A percentile compares a stretch with the other conserved stretches of the same genome.
Evolutionary conservation across 1,284 basidiomycete genomes (phyloP).

Genomic region (Heterobasidion annosum): DNA sequence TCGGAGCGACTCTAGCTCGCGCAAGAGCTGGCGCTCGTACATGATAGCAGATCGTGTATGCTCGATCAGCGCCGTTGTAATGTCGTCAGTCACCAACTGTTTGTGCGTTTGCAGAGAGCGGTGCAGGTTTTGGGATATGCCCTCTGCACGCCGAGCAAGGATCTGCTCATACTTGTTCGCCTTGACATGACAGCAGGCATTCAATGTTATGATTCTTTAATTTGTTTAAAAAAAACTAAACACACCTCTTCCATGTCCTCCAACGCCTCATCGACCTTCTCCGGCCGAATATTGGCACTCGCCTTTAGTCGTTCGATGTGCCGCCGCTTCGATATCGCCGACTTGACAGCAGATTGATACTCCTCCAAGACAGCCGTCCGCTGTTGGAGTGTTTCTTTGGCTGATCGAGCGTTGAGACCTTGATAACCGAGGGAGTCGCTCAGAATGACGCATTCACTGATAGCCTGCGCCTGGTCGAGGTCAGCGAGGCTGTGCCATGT

Average conservation of each 20-base stretch:
- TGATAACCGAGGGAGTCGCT: conserved; percentile 92
- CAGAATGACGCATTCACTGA: conserved; percentile 87
- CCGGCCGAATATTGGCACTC: conserved; percentile 77
- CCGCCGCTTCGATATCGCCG: conserved; percentile 83
- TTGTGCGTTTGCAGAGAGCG: conserved; percentile 78
- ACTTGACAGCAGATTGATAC: conserved; percentile 84
- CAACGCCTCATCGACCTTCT: conserved; percentile 86
- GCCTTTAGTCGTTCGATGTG: conserved; percentile 87
- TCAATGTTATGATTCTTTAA: background rate
- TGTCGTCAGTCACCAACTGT: conserved; percentile 79
- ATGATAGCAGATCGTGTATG: conserved; percentile 85
- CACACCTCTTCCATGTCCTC: conserved; percentile 89
- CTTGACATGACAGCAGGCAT: conserved; percentile 27
- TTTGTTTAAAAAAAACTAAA: background rate
- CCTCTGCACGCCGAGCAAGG: conserved; percentile 72
- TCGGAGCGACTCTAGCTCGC: conserved; percentile 80
- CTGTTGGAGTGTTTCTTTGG: conserved; percentile 85
- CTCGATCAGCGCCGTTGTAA: conserved; percentile 81
- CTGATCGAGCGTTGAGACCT: conserved; percentile 88
- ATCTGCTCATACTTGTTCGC: conserved; percentile 83
- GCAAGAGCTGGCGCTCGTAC: conserved; percentile 82
- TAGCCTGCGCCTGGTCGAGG: conserved; percentile 78
- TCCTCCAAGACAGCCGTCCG: conserved; percentile 86
- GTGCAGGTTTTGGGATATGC: conserved; percentile 88
- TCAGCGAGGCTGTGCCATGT: conserved; percentile 80